These are phyloP conservation scores for Elongisporangium anandrum DNA, from an alignment of 352 stramenopile species.

Conservation along the genomic window DNA sequence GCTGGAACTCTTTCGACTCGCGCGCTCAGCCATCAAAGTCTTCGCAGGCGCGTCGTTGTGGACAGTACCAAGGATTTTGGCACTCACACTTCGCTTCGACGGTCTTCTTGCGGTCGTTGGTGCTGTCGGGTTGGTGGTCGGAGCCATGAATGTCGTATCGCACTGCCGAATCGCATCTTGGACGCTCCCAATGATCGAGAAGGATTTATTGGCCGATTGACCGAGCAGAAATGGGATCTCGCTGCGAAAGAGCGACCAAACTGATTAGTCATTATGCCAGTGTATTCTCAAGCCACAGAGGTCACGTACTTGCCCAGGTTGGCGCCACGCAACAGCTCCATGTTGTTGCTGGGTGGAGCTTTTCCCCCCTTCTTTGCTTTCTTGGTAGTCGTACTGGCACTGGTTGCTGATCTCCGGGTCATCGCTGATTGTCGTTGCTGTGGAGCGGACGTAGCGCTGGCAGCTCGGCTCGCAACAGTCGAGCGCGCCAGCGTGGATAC, in stretches of 20 bases:
- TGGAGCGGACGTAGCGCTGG: constrained; percentile 4
- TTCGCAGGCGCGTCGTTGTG: background rate
- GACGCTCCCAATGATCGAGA: constrained; percentile 68
- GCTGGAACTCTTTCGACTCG: constrained; percentile 1
- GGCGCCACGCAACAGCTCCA: constrained; percentile 53
- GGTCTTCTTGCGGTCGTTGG: background rate
- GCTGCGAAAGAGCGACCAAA: constrained; percentile 16
- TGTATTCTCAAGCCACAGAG: background rate
- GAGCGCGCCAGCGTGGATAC: constrained; percentile 41
- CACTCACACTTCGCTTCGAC: constrained; percentile 1
- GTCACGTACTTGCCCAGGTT: constrained; percentile 59
- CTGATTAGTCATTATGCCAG: background rate
- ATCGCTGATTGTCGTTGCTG: constrained; percentile 9
- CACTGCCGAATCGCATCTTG: constrained; percentile 70
- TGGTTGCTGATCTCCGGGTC: constrained; percentile 7
- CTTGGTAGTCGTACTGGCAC: constrained; percentile 17
- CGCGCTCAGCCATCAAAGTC: constrained; percentile 10
- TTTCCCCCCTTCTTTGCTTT: constrained; percentile 20
- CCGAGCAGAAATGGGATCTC: constrained; percentile 68
- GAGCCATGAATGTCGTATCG: constrained; percentile 48
- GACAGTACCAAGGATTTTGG: constrained; percentile 12
- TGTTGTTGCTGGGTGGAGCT: constrained; percentile 30
- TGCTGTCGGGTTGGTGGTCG: constrained; percentile 11
- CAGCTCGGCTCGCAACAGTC: constrained; percentile 50
- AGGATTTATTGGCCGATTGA: constrained; percentile 48